Percentiles rank a stretch among this genome's conserved stretches.
Evolutionary conservation across 2,329 filamentous ascomycete genomes (phyloP).

Genomic region (Fusarium vanettenii): DNA sequence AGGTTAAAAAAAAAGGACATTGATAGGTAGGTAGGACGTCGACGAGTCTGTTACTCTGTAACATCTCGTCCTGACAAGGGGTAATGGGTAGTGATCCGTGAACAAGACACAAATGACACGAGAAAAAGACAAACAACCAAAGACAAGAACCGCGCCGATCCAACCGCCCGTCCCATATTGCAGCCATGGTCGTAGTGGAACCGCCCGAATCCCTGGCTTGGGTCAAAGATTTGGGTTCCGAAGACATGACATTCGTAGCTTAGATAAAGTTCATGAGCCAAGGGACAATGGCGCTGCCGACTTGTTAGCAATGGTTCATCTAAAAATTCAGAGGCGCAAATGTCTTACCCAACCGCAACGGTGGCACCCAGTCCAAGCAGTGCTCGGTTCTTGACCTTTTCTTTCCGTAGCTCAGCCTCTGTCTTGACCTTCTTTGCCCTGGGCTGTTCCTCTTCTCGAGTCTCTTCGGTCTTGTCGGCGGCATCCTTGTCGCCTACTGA

Average conservation of each 20-base stretch:
- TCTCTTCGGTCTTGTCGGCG: constrained; percentile 36
- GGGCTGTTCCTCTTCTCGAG: constrained; percentile 58
- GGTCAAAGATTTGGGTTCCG: constrained; percentile 15
- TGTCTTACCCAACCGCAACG: constrained; percentile 82
- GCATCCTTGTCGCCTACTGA: constrained; percentile 71
- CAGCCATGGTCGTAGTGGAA: constrained; percentile 37
- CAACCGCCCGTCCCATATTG: constrained; percentile 40
- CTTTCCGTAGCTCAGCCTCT: constrained; percentile 83
- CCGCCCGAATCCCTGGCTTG: constrained; percentile 8
- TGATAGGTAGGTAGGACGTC: not conserved
- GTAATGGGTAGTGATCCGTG: constrained; percentile 35
- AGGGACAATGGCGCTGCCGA: constrained; percentile 58
- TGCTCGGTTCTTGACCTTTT: constrained; percentile 87
- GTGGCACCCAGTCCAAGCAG: constrained; percentile 88
- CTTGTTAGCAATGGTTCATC: constrained; percentile 24
- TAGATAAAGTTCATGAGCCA: constrained; percentile 65
- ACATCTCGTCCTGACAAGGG: constrained; percentile 26
- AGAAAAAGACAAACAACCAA: constrained; percentile 29
- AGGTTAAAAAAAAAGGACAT: constrained; percentile 9
- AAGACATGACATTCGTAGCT: constrained; percentile 42
- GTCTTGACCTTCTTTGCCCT: constrained; percentile 83
- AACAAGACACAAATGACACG: constrained; percentile 30
- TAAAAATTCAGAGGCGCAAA: constrained; percentile 54
- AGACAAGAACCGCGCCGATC: constrained; percentile 44
- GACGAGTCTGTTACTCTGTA: constrained; percentile 9